Evolutionary conservation across 2,329 filamentous ascomycete genomes (phyloP).

Genomic region (Paecilomyces fulvus): DNA sequence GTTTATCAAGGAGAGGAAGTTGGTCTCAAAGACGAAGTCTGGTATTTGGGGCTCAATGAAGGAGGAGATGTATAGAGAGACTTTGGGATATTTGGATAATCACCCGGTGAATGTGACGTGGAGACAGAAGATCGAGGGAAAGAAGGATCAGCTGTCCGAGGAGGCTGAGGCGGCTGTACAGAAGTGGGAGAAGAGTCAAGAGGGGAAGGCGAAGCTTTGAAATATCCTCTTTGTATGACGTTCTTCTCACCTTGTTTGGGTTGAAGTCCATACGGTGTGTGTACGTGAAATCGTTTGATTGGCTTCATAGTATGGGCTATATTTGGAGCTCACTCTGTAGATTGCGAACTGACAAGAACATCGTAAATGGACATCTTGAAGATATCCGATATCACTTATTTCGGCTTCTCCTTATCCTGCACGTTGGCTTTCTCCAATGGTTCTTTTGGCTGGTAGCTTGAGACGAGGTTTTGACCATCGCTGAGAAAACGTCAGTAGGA

Average conservation of each 20-base stretch:
- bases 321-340: no score
- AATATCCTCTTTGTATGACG: background rate
- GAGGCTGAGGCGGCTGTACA: conserved; percentile 42
- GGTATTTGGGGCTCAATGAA: conserved; percentile 66
- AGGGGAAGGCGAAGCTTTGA: conserved; percentile 21
- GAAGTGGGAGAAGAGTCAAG: conserved; percentile 40
- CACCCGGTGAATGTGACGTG: conserved; percentile 39
- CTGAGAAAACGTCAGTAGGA: background rate
- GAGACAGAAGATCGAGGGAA: conserved; percentile 41
- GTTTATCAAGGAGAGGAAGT: conserved; percentile 51
- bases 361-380: no score
- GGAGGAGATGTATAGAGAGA: conserved; percentile 65
- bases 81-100: conserved; percentile 49
- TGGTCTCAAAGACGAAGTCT: conserved; percentile 54
- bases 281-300: no score
- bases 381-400: no score
- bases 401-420: no score
- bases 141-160: conserved; percentile 32
- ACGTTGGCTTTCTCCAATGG: no score
- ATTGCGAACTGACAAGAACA: no score
- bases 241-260: no score
- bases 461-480: background rate
- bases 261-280: no score
- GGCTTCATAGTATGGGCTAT: no score
- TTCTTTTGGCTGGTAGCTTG: no score